phyloP scores from a whole-genome alignment of 75 land plant species.

The Cupressus sempervirens region DNA sequence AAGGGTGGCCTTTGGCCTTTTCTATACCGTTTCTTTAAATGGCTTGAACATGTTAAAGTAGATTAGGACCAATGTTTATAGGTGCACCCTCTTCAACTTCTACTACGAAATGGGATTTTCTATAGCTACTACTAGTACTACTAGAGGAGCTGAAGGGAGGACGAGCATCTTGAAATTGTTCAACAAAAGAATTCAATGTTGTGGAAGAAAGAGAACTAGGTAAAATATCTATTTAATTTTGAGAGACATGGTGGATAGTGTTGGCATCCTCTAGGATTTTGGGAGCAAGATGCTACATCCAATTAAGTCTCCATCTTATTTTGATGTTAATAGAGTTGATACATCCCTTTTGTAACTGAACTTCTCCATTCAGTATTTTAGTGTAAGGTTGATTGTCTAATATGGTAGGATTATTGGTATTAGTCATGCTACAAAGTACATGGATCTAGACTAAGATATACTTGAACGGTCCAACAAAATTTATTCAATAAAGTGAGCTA shows the following conservation, averaged over 20 bases:
- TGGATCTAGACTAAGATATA: neutral
- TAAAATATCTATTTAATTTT: neutral
- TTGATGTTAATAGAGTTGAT: neutral
- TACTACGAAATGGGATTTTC: neutral
- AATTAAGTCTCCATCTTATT: neutral
- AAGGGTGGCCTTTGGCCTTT: rapidly evolving
- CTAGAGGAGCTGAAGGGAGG: neutral
- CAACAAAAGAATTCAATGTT: no score
- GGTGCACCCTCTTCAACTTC: neutral
- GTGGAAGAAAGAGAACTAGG: neutral
- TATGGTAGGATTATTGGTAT: neutral
- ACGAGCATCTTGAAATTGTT: neutral
- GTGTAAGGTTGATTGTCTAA: neutral
- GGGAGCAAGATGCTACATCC: neutral
- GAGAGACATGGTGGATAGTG: neutral
- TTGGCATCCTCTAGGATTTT: no score
- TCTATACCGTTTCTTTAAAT: neutral
- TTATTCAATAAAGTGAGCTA: neutral
- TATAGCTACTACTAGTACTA: neutral
- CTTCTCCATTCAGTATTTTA: neutral
- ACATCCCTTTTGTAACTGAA: neutral
- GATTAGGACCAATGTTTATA: no score
- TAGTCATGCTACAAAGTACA: neutral
- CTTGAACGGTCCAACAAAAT: neutral
- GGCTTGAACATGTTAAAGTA: neutral